A percentile compares a stretch with the other conserved stretches of the same genome.
Conservation (phyloP, 208 protist species). For the Leishmania mexicana region DNA sequence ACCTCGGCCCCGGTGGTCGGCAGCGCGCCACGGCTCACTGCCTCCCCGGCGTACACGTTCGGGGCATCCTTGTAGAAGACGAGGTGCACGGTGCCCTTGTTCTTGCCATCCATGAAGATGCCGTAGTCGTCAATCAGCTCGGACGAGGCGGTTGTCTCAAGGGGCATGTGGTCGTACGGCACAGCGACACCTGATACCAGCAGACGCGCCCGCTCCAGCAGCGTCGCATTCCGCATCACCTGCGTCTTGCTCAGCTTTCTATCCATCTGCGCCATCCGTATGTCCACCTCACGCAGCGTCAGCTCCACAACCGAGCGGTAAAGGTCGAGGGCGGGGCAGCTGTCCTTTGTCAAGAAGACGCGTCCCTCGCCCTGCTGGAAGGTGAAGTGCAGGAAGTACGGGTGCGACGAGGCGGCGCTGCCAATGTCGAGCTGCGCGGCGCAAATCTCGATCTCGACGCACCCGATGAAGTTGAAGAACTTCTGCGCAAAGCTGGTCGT, state of each 20-base stretch:
- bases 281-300: conserved; percentile 73
- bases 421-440: conserved; percentile 77
- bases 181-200: conserved; percentile 44
- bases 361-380: conserved; percentile 73
- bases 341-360: conserved; percentile 63
- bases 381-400: conserved; percentile 80
- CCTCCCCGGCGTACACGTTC: conserved; percentile 85
- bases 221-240: conserved; percentile 49
- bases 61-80: conserved; percentile 81
- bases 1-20: conserved; percentile 79
- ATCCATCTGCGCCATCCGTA: conserved; percentile 72
- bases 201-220: conserved; percentile 63
- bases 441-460: conserved; percentile 79
- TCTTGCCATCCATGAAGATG: conserved; percentile 68
- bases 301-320: conserved; percentile 76
- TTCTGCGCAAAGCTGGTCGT: conserved; percentile 53
- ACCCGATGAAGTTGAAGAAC: conserved; percentile 77
- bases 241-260: conserved; percentile 53
- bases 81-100: conserved; percentile 69
- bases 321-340: conserved; percentile 65
- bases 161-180: conserved; percentile 24
- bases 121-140: conserved; percentile 80
- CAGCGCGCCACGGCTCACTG: conserved; percentile 48
- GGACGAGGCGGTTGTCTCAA: conserved; percentile 38
- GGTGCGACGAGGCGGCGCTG: conserved; percentile 50